Percentiles rank a stretch among this genome's conserved stretches.
Evolutionary conservation across 2,329 filamentous ascomycete genomes (phyloP).

Genomic region (Parascedosporium putredinis): DNA sequence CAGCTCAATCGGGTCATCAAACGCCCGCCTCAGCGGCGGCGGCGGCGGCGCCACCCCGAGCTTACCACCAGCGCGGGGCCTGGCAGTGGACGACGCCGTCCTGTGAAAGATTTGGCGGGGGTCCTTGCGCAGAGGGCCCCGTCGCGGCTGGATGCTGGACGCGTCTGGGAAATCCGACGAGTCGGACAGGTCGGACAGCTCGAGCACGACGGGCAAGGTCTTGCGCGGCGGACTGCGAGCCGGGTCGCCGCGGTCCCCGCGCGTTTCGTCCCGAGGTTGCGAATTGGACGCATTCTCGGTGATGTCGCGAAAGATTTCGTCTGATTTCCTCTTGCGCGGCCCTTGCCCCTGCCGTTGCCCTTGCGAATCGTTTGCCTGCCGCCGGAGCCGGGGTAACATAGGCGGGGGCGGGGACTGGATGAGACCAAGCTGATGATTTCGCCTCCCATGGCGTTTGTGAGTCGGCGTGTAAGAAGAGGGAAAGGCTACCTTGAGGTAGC

Average conservation of each 20-base stretch:
- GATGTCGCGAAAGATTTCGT: not conserved
- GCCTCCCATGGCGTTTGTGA: constrained; percentile 21
- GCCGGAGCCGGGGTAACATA: no score
- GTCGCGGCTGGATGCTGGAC: not conserved
- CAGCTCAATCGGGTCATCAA: constrained; percentile 23
- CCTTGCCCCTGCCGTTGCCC: not conserved
- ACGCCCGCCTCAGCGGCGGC: not conserved
- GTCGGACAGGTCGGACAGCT: constrained; percentile 3
- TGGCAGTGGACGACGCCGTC: constrained; percentile 12
- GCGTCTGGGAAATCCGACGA: not conserved
- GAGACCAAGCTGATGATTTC: constrained; percentile 27
- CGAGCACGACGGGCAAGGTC: not conserved
- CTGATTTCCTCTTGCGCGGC: constrained; percentile 1
- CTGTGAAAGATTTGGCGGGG: not conserved
- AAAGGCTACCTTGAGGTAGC: not conserved
- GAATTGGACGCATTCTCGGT: not conserved
- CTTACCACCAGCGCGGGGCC: not conserved
- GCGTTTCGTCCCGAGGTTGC: not conserved
- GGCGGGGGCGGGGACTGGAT: constrained; percentile 19
- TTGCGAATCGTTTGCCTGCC: not conserved
- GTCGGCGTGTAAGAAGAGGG: not conserved
- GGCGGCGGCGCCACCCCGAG: no score
- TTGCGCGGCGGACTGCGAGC: not conserved
- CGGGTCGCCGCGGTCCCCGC: not conserved
- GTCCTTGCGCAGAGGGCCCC: not conserved